Evolutionary conservation across 805 yeast species (phyloP).

Genomic region (Kluyveromyces nonfermentans): DNA sequence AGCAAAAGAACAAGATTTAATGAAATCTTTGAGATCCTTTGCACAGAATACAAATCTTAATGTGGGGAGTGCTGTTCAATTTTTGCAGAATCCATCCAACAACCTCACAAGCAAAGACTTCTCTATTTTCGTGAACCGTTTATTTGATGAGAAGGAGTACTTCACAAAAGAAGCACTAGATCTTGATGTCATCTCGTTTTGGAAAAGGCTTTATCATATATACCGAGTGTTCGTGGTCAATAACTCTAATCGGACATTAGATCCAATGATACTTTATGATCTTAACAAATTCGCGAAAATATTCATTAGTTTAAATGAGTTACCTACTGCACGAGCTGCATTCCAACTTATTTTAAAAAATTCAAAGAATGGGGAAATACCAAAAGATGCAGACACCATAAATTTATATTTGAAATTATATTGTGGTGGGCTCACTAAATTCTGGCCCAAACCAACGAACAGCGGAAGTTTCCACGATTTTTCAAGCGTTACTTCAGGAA

Average conservation of each 20-base stretch:
- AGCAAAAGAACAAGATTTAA: not conserved
- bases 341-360: conserved; percentile 11
- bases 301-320: conserved; percentile 13
- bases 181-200: not conserved
- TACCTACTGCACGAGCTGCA: conserved; percentile 18
- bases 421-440: conserved; percentile 21
- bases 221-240: conserved; percentile 3
- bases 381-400: conserved; percentile 13
- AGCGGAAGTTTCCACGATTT: not conserved
- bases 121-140: not conserved
- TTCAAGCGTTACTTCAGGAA: not conserved
- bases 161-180: not conserved
- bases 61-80: not conserved
- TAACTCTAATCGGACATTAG: conserved; percentile 1
- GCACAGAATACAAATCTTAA: not conserved
- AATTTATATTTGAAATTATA: conserved; percentile 16
- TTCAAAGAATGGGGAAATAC: conserved; percentile 7
- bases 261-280: conserved; percentile 12
- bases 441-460: conserved; percentile 9
- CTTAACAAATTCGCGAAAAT: conserved; percentile 10
- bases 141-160: not conserved
- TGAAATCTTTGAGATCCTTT: not conserved
- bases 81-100: not conserved
- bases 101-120: not conserved
- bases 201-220: conserved; percentile 2